Evolutionary conservation across 2,329 filamentous ascomycete genomes (phyloP), one percentile per base, ranked within the genome.

Genomic region (Ceratocystis variospora): DNA sequence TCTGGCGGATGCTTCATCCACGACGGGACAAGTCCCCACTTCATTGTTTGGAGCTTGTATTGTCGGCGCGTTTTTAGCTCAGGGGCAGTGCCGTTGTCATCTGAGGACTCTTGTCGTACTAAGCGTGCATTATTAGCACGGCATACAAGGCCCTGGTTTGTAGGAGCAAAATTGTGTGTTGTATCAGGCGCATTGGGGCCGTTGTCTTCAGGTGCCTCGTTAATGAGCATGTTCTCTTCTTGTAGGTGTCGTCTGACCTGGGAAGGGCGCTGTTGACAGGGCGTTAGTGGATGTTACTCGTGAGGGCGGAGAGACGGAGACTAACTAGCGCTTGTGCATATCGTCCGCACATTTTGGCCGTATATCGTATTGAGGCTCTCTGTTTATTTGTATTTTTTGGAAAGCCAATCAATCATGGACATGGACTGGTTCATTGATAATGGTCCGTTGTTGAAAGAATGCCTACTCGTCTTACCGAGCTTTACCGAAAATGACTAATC

Each of bases 21-120:
- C 75, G 87, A 96, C 0, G 94, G 93, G 15, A 97, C 80, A 5
- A 99, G 81, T 0, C 93, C 94, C 94, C 94, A 99, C 81, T 90
- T 93, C 89, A 97, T 97, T 1, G 86, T 81, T 74, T 96, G 91
- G 7, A 99, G 78, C 74, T 89, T 93, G 77, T 95, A 96, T 70
- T 77, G 84, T 8, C 80, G 79, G 67, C 68, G 44, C 19, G 61
- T 50, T 7, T 62, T 59, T 10, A 33, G 4, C 22, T 53, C 69
- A 45, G 64, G 61, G 8, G 6, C 7, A 17, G 48, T 15, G 7
- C 19, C 33, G 17, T 61, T 31, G 37, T 44, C 61, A n/a, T 55
- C 84, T 12, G 85, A 80, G 5, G 82, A 81, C 63, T 90, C 84
- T 57, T 17, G 53, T 31, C 3, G 53, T 31, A 33, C 53, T 22